phyloP scores from a whole-genome alignment of 1,284 basidiomycete species.

The Phellinidium pouzarii region DNA sequence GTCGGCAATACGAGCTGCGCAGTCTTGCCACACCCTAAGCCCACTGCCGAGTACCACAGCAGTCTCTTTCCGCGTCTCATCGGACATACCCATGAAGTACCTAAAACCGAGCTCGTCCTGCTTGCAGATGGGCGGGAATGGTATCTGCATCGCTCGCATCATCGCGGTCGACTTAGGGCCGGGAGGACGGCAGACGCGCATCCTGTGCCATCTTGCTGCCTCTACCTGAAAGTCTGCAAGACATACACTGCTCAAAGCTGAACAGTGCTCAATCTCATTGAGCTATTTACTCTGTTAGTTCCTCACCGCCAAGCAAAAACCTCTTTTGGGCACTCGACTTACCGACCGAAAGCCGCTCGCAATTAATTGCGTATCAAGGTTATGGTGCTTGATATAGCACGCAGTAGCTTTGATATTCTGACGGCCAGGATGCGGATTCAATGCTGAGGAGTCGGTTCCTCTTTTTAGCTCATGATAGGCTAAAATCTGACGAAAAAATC shows the following conservation, averaged over 20 bases:
- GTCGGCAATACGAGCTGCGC: slow-evolving; percentile 30
- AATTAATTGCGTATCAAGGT: slow-evolving; percentile 37
- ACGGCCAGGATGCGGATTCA: slow-evolving; percentile 35
- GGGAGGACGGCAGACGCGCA: slow-evolving; percentile 9
- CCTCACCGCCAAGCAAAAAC: neutral
- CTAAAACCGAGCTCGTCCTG: slow-evolving; percentile 24
- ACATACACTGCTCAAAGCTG: slow-evolving; percentile 1
- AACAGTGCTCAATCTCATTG: slow-evolving; percentile 7
- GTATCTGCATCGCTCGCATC: slow-evolving; percentile 1
- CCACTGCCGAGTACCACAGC: slow-evolving; percentile 27
- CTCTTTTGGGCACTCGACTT: slow-evolving; percentile 7
- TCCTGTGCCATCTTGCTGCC: slow-evolving; percentile 1
- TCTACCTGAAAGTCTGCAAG: slow-evolving; percentile 5
- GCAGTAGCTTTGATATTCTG: slow-evolving; percentile 43
- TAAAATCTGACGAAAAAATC: slow-evolving; percentile 33
- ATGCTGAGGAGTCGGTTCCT: slow-evolving; percentile 21
- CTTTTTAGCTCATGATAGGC: slow-evolving; percentile 34
- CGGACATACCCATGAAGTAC: slow-evolving; percentile 27
- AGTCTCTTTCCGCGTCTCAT: slow-evolving; percentile 25
- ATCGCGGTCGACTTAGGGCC: slow-evolving; percentile 4
- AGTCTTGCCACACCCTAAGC: slow-evolving; percentile 25
- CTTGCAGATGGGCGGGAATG: neutral
- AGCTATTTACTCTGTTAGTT: neutral
- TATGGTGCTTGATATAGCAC: slow-evolving; percentile 38
- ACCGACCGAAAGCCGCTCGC: slow-evolving; percentile 29